phyloP scores from a whole-genome alignment of 1,284 basidiomycete genomes.

The Moesziomyces parantarcticus region DNA sequence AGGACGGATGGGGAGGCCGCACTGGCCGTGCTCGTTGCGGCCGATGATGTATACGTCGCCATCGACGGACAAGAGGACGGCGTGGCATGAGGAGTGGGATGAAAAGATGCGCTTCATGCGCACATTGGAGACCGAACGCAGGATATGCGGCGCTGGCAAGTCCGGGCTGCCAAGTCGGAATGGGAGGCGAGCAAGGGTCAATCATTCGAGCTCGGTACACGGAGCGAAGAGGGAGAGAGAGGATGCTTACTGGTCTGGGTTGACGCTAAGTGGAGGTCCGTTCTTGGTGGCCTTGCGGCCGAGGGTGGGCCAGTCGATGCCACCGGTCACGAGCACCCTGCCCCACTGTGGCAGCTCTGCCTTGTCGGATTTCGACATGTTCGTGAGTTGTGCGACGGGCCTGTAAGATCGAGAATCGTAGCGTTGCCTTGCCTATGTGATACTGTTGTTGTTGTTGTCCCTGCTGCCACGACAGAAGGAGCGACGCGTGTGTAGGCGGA shows the following conservation, averaged over 20 bases:
- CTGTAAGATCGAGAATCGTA: not conserved
- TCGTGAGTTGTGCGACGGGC: not conserved
- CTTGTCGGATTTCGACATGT: conserved; percentile 26
- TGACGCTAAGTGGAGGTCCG: conserved; percentile 34
- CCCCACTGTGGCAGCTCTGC: conserved; percentile 29
- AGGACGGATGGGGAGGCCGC: conserved; percentile 57
- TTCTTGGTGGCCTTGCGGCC: conserved; percentile 63
- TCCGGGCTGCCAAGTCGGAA: conserved; percentile 73
- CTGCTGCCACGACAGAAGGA: not conserved
- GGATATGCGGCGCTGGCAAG: conserved; percentile 83
- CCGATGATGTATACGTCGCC: conserved; percentile 89
- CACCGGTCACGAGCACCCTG: conserved; percentile 81
- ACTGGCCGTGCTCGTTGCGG: conserved; percentile 73
- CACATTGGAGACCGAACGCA: conserved; percentile 85
- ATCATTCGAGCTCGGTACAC: no score
- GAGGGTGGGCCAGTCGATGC: conserved; percentile 78
- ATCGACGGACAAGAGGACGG: conserved; percentile 69
- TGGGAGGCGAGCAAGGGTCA: not conserved
- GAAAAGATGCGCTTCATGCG: conserved; percentile 51
- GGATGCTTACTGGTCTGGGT: conserved; percentile 37
- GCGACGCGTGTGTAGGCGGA: not conserved
- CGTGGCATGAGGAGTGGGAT: conserved; percentile 55
- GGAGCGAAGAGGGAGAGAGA: not conserved
- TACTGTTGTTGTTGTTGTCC: no score
- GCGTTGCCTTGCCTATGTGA: not conserved